phyloP scores from a whole-genome alignment of 2,329 filamentous ascomycete genomes.

The Colletotrichum sublineola region DNA sequence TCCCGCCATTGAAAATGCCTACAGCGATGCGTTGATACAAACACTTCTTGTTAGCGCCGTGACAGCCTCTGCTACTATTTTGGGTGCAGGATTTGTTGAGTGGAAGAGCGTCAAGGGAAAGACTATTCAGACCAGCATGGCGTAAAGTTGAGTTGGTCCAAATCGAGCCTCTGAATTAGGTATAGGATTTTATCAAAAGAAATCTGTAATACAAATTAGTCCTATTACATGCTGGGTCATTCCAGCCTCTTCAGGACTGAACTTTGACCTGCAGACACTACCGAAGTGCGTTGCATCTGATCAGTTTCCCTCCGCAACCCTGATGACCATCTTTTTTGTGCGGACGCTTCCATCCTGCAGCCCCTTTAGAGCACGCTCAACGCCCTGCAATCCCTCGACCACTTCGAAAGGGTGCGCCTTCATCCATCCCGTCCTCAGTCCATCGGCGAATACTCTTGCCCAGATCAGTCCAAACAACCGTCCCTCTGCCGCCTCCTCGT shows the following conservation, averaged over 20 bases:
- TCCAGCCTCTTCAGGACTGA: not conserved
- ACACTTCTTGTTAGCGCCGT: conserved; percentile 60
- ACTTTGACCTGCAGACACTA: not conserved
- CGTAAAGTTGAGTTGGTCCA: not conserved
- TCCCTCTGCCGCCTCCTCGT: conserved; percentile 36
- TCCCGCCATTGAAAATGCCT: conserved; percentile 54
- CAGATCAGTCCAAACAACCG: conserved; percentile 40
- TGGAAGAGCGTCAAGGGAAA: conserved; percentile 71
- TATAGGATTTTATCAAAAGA: not conserved
- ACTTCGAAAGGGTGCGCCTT: conserved; percentile 43
- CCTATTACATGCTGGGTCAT: not conserved
- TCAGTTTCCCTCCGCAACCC: conserved; percentile 39
- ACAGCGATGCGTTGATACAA: conserved; percentile 59
- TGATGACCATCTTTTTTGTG: conserved; percentile 43
- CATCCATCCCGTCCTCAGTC: conserved; percentile 42
- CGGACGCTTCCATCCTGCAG: conserved; percentile 39
- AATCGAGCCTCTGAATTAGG: not conserved
- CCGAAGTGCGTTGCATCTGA: not conserved
- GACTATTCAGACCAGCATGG: conserved; percentile 51
- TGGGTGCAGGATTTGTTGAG: conserved; percentile 61
- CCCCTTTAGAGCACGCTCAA: conserved; percentile 39
- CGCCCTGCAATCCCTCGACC: conserved; percentile 30
- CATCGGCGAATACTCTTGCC: conserved; percentile 37
- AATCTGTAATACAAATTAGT: not conserved
- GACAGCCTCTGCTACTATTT: conserved; percentile 58